A percentile compares a stretch with the other conserved stretches of the same genome.
Evolutionary conservation across 1,284 basidiomycete species (phyloP).

Genomic region (Cryptococcus sp.): DNA sequence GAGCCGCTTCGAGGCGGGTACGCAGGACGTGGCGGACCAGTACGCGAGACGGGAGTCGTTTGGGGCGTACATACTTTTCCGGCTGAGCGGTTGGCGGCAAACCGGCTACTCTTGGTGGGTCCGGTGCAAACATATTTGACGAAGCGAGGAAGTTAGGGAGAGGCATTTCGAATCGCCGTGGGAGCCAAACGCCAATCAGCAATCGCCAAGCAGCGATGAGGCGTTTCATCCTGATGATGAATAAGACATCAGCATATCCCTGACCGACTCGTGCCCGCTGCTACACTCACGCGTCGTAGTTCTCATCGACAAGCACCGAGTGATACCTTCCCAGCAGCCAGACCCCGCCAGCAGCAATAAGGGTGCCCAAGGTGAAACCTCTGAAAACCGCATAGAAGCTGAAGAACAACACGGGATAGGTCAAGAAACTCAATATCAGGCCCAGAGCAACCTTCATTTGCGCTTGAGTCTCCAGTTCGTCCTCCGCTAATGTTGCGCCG

Average conservation of each 20-base stretch:
- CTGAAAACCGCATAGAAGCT: conserved; percentile 76
- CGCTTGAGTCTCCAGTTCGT: conserved; percentile 83
- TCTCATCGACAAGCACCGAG: conserved; percentile 57
- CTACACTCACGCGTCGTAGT: conserved; percentile 71
- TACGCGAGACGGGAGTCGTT: conserved; percentile 69
- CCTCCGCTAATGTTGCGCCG: conserved; percentile 72
- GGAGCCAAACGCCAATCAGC: conserved; percentile 84
- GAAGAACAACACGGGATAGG: conserved; percentile 80
- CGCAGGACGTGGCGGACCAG: conserved; percentile 83
- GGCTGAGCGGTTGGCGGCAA: conserved; percentile 33
- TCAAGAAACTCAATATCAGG: conserved; percentile 68
- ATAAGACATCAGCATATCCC: conserved; percentile 2
- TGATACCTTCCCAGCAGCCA: conserved; percentile 81
- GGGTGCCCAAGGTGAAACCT: conserved; percentile 63
- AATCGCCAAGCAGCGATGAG: conserved; percentile 85
- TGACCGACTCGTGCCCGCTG: background rate
- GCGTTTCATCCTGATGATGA: conserved; percentile 60
- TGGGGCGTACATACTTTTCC: conserved; percentile 42
- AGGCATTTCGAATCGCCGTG: conserved; percentile 75
- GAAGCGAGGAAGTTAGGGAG: conserved; percentile 65
- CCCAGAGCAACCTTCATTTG: conserved; percentile 89
- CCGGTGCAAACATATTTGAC: conserved; percentile 38
- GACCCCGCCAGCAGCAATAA: conserved; percentile 58
- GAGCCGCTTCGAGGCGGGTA: conserved; percentile 73
- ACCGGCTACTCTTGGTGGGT: conserved; percentile 43